Evolutionary conservation across 495 filamentous ascomycete genomes (phyloP), one percentile per base, ranked within the genome.

Genomic region (Daldinia decipiens): DNA sequence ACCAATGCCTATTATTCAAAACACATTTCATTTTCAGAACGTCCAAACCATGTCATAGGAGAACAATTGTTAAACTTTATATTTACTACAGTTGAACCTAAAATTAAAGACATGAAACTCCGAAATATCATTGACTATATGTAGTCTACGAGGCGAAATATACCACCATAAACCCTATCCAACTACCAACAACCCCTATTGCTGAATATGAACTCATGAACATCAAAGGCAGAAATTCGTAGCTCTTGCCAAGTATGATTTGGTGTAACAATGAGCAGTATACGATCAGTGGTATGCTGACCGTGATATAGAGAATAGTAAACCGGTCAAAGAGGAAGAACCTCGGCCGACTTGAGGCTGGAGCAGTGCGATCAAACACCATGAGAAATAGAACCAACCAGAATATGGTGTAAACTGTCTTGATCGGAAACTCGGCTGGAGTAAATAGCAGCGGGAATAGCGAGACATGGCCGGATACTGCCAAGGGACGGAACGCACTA

Each of bases 181-280:
- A 98, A 83, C 95, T 99, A 4, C 93, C 95, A 12, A 98, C 88
- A 1, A 99, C 93, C n/a, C 95, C 95, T 43, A 98, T 79, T 19
- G 95, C 95, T 15, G 91, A 95, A 81, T 99, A 99, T 50, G 92
- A 91, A 80, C 95, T 98, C 76, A 89, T 97, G 76, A 98, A 96
- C 95, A 99, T 98, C 67, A 98, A 79, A 15, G 95, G 95, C 31
- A 98, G 79, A 78, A 98, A 99, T 80, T 97, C 92, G 69, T 91
- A 92, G 67, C 85, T 87, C 69, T 89, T 85, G 0, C 95, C 94
- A 79, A 97, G 98, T 43, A 94, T 82, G 17, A 96, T 78, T 47
- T 88, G 86, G 77, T 99, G 95, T 5, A 93, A 62, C 68, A 98
- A 77, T 6, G 93, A 95, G 79, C 92, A 94, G 76, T 99, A 99